Conservation (phyloP, 768 basidiomycete genomes). For the Phlebiopsis flavidoalba region DNA sequence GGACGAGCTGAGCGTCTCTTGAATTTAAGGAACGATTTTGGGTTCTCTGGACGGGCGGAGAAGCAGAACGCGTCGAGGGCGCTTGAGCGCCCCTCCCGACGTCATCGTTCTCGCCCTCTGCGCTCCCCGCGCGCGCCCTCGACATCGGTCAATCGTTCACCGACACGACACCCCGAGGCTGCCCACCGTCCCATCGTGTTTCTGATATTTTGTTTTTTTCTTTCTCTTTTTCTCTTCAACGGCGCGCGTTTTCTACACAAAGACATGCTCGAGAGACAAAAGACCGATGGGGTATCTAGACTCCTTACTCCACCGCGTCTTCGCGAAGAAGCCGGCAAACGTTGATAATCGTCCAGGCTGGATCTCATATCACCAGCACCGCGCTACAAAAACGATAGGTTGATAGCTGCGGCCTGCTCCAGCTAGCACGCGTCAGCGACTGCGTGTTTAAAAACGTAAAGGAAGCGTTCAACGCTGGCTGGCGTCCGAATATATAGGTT, state of each 20-base stretch:
- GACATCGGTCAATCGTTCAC: too few species aligned
- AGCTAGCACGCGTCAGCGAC: neutral
- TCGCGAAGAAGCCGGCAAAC: neutral
- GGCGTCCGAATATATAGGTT: neutral
- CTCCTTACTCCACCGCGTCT: neutral
- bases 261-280: neutral
- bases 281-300: neutral
- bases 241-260: neutral
- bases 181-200: too few species aligned
- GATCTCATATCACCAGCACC: neutral
- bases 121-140: neutral
- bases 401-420: neutral
- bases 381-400: neutral
- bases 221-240: too few species aligned
- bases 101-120: neutral
- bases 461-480: neutral
- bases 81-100: neutral
- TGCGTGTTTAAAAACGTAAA: neutral
- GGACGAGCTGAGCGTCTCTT: neutral
- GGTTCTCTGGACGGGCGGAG: neutral
- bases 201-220: too few species aligned
- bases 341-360: neutral
- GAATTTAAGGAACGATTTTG: neutral
- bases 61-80: conserved; percentile 1
- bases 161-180: too few species aligned